phyloP scores from a whole-genome alignment of 2,329 filamentous ascomycete species.

The Periconia sp. region DNA sequence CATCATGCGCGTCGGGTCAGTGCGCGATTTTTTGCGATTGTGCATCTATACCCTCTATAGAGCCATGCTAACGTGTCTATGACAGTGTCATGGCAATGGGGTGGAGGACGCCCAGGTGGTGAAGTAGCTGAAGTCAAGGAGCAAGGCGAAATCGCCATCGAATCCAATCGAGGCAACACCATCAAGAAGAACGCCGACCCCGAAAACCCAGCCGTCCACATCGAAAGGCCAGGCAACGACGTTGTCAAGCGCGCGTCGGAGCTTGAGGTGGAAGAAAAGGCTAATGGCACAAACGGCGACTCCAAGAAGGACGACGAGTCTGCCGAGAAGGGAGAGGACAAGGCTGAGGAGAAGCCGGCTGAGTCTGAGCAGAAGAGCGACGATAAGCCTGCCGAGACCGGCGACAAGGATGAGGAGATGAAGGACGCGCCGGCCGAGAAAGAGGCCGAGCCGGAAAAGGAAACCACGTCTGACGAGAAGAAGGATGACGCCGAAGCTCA shows the following conservation, averaged over 20 bases:
- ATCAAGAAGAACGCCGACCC: constrained; percentile 65
- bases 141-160: constrained; percentile 61
- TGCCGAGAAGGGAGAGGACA: constrained; percentile 19
- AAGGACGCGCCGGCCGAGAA: constrained; percentile 30
- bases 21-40: constrained; percentile 3
- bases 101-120: constrained; percentile 57
- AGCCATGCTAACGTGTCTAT: neutral
- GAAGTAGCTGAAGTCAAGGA: constrained; percentile 60
- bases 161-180: constrained; percentile 63
- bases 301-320: neutral
- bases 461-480: constrained; percentile 21
- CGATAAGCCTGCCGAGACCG: constrained; percentile 22
- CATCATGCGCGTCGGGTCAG: constrained; percentile 2
- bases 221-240: constrained; percentile 63
- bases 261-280: constrained; percentile 56
- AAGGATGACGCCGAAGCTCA: constrained; percentile 22
- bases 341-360: constrained; percentile 11
- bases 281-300: constrained; percentile 26
- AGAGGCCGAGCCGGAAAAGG: constrained; percentile 28
- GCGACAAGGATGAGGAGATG: constrained; percentile 43
- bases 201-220: constrained; percentile 62
- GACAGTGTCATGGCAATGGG: constrained; percentile 67
- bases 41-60: neutral
- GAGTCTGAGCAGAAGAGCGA: constrained; percentile 23
- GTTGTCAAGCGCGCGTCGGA: constrained; percentile 66